phyloP scores from a whole-genome alignment of 2,329 filamentous ascomycete genomes.

The Huntiella moniliformis region DNA sequence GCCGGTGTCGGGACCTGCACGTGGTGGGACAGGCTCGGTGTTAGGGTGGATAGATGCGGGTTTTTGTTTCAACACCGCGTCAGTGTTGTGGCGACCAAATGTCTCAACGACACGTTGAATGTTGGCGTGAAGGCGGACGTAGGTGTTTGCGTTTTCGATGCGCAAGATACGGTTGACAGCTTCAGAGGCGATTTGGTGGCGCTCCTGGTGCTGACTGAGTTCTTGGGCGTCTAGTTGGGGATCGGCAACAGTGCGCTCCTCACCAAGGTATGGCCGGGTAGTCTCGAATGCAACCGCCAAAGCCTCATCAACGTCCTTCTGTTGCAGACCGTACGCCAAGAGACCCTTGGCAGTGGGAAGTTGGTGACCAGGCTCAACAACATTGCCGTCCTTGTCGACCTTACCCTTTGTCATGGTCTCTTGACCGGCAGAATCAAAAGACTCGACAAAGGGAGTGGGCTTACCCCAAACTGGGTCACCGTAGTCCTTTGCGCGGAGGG shows the following conservation, averaged over 20 bases:
- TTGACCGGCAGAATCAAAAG: constrained; percentile 50
- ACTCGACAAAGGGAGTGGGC: constrained; percentile 65
- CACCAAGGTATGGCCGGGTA: constrained; percentile 35
- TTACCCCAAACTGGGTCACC: constrained; percentile 68
- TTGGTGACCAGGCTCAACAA: constrained; percentile 20
- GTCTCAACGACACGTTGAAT: constrained; percentile 66
- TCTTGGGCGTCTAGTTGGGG: constrained; percentile 17
- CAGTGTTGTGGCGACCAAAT: constrained; percentile 84
- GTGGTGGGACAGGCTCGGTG: constrained; percentile 24
- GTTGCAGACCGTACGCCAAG: constrained; percentile 60
- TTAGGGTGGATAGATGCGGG: constrained; percentile 27
- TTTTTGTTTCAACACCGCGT: constrained; percentile 46
- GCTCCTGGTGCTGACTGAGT: constrained; percentile 27
- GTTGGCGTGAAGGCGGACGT: constrained; percentile 65
- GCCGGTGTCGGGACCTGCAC: constrained; percentile 82
- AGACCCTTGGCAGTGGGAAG: constrained; percentile 31
- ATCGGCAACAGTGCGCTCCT: constrained; percentile 17
- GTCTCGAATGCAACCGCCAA: constrained; percentile 50
- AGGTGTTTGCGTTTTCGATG: constrained; percentile 56
- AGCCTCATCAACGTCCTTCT: constrained; percentile 46
- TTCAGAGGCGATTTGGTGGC: constrained; percentile 49
- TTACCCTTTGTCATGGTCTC: constrained; percentile 19
- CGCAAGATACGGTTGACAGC: constrained; percentile 65
- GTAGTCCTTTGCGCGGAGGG: constrained; percentile 42
- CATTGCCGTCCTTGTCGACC: constrained; percentile 25